A percentile compares a stretch with the other conserved stretches of the same genome.
These are phyloP conservation scores for Pyricularia sp. DNA, from an alignment of 2,329 filamentous ascomycete species.

Conservation along the genomic window DNA sequence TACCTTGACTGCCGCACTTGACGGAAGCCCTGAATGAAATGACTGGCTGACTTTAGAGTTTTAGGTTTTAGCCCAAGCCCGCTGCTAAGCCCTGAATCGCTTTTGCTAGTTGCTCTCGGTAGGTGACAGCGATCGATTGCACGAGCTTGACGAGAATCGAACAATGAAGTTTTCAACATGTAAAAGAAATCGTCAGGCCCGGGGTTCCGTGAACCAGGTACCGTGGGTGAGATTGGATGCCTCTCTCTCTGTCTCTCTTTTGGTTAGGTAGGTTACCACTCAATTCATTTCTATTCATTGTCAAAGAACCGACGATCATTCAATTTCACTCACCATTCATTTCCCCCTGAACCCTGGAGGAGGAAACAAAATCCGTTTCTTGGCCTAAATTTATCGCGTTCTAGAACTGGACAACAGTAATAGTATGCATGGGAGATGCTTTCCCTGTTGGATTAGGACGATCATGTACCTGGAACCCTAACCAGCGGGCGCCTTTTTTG, in stretches of 20 bases:
- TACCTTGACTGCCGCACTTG: neutral
- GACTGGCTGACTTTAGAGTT: neutral
- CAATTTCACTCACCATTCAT: too few relatives aligned
- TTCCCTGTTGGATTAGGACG: neutral
- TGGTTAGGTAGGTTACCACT: too few relatives aligned
- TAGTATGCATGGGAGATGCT: neutral
- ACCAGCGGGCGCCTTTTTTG: neutral
- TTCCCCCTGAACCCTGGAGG: too few relatives aligned
- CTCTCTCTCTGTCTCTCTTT: too few relatives aligned
- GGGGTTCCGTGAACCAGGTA: neutral
- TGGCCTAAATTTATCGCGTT: neutral
- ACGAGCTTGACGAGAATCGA: neutral
- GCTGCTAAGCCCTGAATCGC: neutral
- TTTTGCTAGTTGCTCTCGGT: neutral
- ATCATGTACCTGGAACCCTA: neutral
- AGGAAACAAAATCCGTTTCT: too few relatives aligned
- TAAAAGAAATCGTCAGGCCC: neutral
- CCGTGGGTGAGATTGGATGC: too few relatives aligned
- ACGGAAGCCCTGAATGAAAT: neutral
- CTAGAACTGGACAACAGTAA: neutral
- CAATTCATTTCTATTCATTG: too few relatives aligned
- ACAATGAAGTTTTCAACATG: neutral
- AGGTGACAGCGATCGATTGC: neutral
- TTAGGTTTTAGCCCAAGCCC: neutral
- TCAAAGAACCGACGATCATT: too few relatives aligned